A percentile compares a stretch with the other conserved stretches of the same genome.
These are phyloP conservation scores for Penicillium samsonianum DNA, from an alignment of 495 filamentous ascomycete genomes.

Conservation along the genomic window DNA sequence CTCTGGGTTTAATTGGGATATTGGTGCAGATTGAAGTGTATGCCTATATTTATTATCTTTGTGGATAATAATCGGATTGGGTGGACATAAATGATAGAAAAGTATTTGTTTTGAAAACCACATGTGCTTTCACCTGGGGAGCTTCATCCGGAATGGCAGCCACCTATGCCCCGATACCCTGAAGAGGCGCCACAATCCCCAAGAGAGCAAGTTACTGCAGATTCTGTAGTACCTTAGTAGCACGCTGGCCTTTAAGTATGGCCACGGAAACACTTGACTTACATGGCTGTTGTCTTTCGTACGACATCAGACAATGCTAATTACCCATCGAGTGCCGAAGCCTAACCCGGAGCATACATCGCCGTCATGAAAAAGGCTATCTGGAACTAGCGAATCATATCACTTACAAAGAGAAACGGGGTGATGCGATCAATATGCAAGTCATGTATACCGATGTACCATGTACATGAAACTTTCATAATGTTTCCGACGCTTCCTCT, in stretches of 20 bases:
- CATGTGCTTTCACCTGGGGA: background rate
- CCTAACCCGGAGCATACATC: background rate
- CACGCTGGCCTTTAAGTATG: too few species aligned
- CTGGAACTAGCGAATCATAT: background rate
- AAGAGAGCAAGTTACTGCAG: background rate
- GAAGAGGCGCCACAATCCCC: background rate
- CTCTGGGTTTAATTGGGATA: background rate
- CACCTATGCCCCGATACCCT: background rate
- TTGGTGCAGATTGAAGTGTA: background rate
- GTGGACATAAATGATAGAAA: background rate
- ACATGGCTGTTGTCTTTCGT: background rate
- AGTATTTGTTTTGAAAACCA: background rate
- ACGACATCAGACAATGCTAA: constrained; percentile 1
- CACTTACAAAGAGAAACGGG: background rate
- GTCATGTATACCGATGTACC: constrained; percentile 7
- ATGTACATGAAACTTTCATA: constrained; percentile 1
- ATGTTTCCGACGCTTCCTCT: background rate
- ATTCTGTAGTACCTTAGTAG: background rate
- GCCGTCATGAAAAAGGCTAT: background rate
- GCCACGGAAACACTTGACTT: background rate
- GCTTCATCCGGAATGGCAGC: background rate
- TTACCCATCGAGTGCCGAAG: background rate
- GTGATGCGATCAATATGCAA: constrained; percentile 6
- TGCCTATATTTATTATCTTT: background rate
- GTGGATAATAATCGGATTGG: background rate